A percentile compares a stretch with the other conserved stretches of the same genome.
phyloP scores from a whole-genome alignment of 202 grass and related monocot species.

The Dendrocalamus latiflorus region DNA sequence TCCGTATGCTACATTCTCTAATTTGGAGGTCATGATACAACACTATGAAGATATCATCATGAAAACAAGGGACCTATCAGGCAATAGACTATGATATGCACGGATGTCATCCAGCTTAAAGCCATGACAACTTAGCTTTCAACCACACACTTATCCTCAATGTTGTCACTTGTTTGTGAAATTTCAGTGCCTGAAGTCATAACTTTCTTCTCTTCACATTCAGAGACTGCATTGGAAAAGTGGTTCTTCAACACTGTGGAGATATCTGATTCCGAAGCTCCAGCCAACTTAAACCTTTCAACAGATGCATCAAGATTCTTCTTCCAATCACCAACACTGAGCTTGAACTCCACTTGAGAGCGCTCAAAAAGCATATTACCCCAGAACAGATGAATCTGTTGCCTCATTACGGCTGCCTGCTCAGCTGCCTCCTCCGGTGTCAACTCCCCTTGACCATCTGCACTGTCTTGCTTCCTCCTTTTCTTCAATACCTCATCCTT shows the following conservation, averaged over 20 bases:
- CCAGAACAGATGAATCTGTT: conserved; percentile 98
- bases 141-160: conserved; percentile 62
- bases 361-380: conserved; percentile 99
- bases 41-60: conserved; percentile 10
- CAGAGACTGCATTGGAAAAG: conserved; percentile 59
- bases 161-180: conserved; percentile 33
- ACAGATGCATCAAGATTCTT: conserved; percentile 81
- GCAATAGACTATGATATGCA: conserved; percentile 12
- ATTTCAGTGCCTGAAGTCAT: conserved; percentile 26
- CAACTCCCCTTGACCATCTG: conserved; percentile 60
- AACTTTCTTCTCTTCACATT: conserved; percentile 48
- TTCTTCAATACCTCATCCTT: conserved; percentile 65
- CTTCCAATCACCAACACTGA: conserved; percentile 67
- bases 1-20: conserved; percentile 22
- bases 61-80: conserved; percentile 14
- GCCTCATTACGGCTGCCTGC: conserved; percentile 80
- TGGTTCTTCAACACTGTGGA: conserved; percentile 89
- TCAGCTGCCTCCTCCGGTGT: conserved; percentile 69
- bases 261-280: no score
- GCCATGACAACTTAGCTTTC: conserved; percentile 43
- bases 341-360: conserved; percentile 95
- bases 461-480: conserved; percentile 50
- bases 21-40: conserved; percentile 12
- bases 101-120: conserved; percentile 22
- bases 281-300: conserved; percentile 87